Evolutionary conservation across 768 basidiomycete genomes (phyloP).

Genomic region (Boletus rufocinnamomeus): DNA sequence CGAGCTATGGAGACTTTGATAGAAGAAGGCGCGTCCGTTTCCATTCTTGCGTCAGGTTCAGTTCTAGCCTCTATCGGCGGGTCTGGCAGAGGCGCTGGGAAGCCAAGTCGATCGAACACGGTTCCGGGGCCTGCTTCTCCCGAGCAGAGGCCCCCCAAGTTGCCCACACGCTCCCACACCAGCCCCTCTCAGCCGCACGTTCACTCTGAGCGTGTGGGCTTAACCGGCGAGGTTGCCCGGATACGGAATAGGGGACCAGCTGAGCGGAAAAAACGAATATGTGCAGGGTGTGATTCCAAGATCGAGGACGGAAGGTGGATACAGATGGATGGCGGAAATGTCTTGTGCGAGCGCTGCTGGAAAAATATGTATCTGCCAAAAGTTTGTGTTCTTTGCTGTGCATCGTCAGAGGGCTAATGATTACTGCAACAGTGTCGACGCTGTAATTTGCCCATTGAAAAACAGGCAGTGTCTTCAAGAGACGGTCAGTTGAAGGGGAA

Average conservation of each 20-base stretch:
- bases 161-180: conserved; percentile 58
- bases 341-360: conserved; percentile 91
- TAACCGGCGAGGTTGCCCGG: conserved; percentile 31
- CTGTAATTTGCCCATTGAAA: conserved; percentile 86
- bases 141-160: conserved; percentile 50
- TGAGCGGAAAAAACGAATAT: conserved; percentile 45
- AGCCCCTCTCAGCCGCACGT: conserved; percentile 42
- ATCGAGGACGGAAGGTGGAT: conserved; percentile 87
- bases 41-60: conserved; percentile 37
- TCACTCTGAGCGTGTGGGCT: conserved; percentile 31
- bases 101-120: conserved; percentile 51
- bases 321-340: conserved; percentile 67
- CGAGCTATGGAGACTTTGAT: conserved; percentile 54
- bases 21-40: conserved; percentile 42
- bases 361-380: conserved; percentile 96
- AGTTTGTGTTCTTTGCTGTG: conserved; percentile 42
- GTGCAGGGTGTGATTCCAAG: conserved; percentile 64
- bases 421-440: conserved; percentile 68
- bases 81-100: conserved; percentile 25
- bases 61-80: conserved; percentile 34
- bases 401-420: conserved; percentile 3
- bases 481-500: conserved; percentile 97
- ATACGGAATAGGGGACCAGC: conserved; percentile 36
- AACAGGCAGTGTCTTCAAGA: conserved; percentile 84
- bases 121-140: conserved; percentile 48